These are phyloP conservation scores for Malus hybrid DNA, from an alignment of 331 rosid species.

Conservation along the genomic window DNA sequence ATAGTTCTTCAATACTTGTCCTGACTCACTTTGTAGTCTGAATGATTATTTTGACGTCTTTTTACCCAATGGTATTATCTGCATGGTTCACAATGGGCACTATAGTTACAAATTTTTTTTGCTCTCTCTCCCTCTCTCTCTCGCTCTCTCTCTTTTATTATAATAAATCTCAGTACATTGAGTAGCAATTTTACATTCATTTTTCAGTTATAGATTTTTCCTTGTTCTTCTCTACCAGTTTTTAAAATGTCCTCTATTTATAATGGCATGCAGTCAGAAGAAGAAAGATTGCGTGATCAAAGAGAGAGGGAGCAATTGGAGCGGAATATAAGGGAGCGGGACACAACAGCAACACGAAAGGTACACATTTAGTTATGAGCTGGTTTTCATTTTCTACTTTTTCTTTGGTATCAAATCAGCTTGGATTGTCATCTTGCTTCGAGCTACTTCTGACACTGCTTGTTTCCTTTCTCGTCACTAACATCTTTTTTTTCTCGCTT, in stretches of 20 bases:
- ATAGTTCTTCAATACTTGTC: slow-evolving; percentile 1
- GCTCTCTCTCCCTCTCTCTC: too few relatives aligned
- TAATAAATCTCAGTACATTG: background rate
- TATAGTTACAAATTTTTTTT: too few relatives aligned
- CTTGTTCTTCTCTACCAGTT: background rate
- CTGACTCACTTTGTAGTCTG: background rate
- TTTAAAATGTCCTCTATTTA: slow-evolving; percentile 3
- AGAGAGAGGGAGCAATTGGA: slow-evolving; percentile 85
- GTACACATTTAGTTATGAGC: slow-evolving; percentile 22
- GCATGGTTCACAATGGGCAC: too few relatives aligned
- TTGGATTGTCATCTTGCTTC: background rate
- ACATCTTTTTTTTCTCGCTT: slow-evolving; percentile 6
- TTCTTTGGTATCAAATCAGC: background rate
- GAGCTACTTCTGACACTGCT: background rate
- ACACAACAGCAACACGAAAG: slow-evolving; percentile 77
- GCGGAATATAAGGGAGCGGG: slow-evolving; percentile 66
- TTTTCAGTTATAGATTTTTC: background rate
- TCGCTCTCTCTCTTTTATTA: background rate
- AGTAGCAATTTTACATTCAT: background rate
- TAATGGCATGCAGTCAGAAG: slow-evolving; percentile 60
- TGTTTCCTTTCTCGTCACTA: background rate
- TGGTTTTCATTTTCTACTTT: background rate
- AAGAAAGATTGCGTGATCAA: slow-evolving; percentile 86
- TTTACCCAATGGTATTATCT: background rate
- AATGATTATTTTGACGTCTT: background rate